Percentiles rank a stretch among this genome's conserved stretches.
phyloP scores from a whole-genome alignment of 257 asterid species.

The Echites panduratus region DNA sequence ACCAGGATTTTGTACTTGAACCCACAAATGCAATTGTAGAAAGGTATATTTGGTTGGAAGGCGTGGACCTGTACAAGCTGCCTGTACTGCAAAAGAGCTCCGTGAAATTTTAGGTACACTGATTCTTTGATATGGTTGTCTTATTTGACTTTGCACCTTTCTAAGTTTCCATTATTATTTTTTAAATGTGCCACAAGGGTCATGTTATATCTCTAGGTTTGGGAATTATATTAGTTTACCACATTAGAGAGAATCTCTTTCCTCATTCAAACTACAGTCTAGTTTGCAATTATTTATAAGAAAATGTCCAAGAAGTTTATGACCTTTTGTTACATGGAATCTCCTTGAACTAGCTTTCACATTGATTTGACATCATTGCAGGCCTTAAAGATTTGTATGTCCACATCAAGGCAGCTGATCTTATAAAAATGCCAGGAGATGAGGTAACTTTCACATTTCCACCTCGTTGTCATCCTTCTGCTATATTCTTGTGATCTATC shows the following conservation, averaged over 20 bases:
- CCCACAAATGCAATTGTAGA: constrained; percentile 35
- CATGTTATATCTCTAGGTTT: neutral
- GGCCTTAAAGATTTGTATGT: constrained; percentile 61
- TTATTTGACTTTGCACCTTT: neutral
- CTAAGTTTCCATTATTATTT: neutral
- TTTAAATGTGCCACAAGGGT: neutral
- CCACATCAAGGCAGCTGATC: constrained; percentile 51
- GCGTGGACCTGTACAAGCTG: constrained; percentile 97
- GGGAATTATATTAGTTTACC: neutral
- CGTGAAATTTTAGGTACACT: constrained; percentile 74
- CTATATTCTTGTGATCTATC: neutral
- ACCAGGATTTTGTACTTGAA: constrained; percentile 7
- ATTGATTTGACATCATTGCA: constrained; percentile 25
- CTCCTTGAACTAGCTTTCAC: constrained; percentile 6
- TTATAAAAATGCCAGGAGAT: constrained; percentile 60
- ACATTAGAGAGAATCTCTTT: neutral
- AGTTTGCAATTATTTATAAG: neutral
- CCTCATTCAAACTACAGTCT: neutral
- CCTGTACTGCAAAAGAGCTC: constrained; percentile 91
- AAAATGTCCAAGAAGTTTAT: neutral
- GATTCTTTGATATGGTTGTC: constrained; percentile 10
- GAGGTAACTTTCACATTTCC: constrained; percentile 41
- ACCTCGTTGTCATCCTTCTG: neutral
- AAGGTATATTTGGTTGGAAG: constrained; percentile 93
- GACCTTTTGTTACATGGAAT: neutral